Evolutionary conservation across 441 rosid genomes (phyloP), one percentile per base, ranked within the genome.

Genomic region (Erodium moschatum): DNA sequence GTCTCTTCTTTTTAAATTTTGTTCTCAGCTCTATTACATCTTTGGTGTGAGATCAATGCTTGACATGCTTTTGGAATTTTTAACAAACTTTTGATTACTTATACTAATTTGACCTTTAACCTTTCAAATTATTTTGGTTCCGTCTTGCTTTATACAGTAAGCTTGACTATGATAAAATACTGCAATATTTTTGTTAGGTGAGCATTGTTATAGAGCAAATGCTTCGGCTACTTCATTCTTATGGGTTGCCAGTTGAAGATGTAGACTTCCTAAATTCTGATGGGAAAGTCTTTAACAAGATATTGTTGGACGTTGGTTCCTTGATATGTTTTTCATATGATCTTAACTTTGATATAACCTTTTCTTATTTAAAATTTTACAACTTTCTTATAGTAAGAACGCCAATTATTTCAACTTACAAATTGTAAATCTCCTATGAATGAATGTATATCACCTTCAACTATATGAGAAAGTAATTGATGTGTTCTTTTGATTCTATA

Each of bases 161-260:
- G 29, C 63, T 9, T 20, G 5, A 20, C 63, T 9, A 58, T 58
- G 29, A 58, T 58, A 58, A 58, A 20, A 13, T 58, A 21, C 5
- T 58, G 63, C 24, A 20, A 33, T 71, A 24, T 74, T 74, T 71
- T 46, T 62, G 52, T 46, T 67, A 93, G 98, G 98, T 93, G 27
- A 84, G 91, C 80, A 75, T 94, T 77, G 97, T 94, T 18, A 94
- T 94, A 97, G 98, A 94, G 81, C 97, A 91, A 81, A 88, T 94
- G 97, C 84, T 91, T 81, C 82, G 94, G 9, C 75, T 94, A 66
- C 97, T 94, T 72, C 97, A 94, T 73, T 54, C 78, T 62, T 90
- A 96, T 78, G 97, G 96, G 77, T 75, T 91, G 74, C 98, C 97
- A 15, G 66, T 65, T 64, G 96, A 91, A 78, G 98, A 93, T 81